Evolutionary conservation across 208 protist genomes (phyloP).

Genomic region (Leishmania mexicana): DNA sequence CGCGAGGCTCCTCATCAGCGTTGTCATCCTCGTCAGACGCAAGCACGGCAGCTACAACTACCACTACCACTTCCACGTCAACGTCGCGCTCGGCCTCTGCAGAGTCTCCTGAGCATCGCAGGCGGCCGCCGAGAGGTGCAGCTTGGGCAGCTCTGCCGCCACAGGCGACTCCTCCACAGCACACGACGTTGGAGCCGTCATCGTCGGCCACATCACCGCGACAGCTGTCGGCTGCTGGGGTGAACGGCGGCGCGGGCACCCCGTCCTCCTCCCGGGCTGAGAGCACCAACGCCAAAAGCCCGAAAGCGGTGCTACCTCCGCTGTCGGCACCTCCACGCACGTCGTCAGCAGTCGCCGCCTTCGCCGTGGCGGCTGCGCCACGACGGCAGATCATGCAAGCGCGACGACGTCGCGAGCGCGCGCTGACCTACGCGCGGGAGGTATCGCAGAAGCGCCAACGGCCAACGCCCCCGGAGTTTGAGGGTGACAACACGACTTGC

Average conservation of each 20-base stretch:
- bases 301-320: not conserved
- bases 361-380: slow-evolving; percentile 33
- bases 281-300: not conserved
- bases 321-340: not conserved
- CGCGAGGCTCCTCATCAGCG: not conserved
- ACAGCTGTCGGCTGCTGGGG: slow-evolving; percentile 19
- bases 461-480: not conserved
- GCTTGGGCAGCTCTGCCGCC: not conserved
- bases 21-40: not conserved
- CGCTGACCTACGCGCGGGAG: slow-evolving; percentile 59
- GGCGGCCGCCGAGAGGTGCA: not conserved
- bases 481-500: too few species aligned
- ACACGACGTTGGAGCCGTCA: not conserved
- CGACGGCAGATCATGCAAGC: slow-evolving; percentile 45
- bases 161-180: not conserved
- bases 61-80: not conserved
- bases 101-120: not conserved
- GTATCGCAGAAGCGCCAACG: slow-evolving; percentile 19
- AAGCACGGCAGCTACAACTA: not conserved
- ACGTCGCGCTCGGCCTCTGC: not conserved
- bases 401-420: slow-evolving; percentile 51
- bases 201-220: slow-evolving; percentile 6
- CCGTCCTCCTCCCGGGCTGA: not conserved
- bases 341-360: slow-evolving; percentile 4
- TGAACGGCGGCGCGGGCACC: not conserved